phyloP scores from a whole-genome alignment of 2,329 filamentous ascomycete species.

The Phialophora chinensis region DNA sequence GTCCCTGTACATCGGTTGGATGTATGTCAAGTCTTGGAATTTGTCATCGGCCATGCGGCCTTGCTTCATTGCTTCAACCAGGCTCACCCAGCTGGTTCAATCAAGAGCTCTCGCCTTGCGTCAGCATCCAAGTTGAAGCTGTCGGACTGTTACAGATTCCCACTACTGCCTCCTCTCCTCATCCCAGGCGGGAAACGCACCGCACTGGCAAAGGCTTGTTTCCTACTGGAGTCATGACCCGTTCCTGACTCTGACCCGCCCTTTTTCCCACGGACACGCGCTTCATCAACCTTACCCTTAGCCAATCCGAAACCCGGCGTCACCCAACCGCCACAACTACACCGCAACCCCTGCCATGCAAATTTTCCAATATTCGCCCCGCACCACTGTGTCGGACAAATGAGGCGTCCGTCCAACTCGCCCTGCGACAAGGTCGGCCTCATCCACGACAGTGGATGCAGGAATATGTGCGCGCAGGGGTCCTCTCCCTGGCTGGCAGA shows the following conservation, averaged over 20 bases:
- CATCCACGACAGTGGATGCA: constrained; percentile 97
- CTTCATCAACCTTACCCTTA: constrained; percentile 80
- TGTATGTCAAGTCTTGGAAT: not conserved
- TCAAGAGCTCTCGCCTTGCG: not conserved
- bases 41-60: not conserved
- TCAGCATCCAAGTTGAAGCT: not conserved
- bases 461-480: constrained; percentile 81
- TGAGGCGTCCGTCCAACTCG: constrained; percentile 79
- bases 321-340: constrained; percentile 88
- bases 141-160: constrained; percentile 22
- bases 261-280: constrained; percentile 36
- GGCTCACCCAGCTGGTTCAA: not conserved
- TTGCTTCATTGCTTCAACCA: not conserved
- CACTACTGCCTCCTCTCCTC: constrained; percentile 32
- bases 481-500: constrained; percentile 13
- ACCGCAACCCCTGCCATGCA: constrained; percentile 93
- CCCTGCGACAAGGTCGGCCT: constrained; percentile 74
- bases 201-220: constrained; percentile 9
- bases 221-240: constrained; percentile 7
- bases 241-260: not conserved
- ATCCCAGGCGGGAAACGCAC: constrained; percentile 38
- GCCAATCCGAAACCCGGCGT: constrained; percentile 88
- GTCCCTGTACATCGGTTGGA: not conserved
- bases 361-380: constrained; percentile 86
- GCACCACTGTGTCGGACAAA: constrained; percentile 80